Percentiles rank a stretch among this genome's conserved stretches.
These are phyloP conservation scores for Mortierella sp. DNA, from an alignment of 371 early-diverging fungal genomes.

Conservation along the genomic window DNA sequence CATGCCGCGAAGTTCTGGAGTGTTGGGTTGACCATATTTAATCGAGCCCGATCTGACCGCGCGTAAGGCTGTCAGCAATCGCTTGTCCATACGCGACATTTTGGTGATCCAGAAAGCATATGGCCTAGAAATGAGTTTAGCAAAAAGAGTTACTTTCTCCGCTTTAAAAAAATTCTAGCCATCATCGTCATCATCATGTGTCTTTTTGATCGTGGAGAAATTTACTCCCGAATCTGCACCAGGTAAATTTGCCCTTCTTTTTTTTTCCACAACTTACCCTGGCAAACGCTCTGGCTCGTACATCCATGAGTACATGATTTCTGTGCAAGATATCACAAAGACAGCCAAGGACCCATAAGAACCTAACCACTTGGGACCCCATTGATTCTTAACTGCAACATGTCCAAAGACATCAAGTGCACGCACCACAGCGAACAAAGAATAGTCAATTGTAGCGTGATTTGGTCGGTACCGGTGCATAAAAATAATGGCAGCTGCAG, in stretches of 20 bases:
- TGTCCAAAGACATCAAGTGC: constrained; percentile 71
- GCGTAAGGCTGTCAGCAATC: constrained; percentile 63
- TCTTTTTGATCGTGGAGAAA: no score
- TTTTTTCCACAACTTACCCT: constrained; percentile 56
- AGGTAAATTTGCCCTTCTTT: neutral
- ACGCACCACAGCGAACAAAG: constrained; percentile 71
- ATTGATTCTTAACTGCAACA: constrained; percentile 57
- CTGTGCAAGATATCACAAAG: constrained; percentile 68
- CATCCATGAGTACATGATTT: constrained; percentile 77
- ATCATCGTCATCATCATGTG: no score
- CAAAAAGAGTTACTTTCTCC: no score
- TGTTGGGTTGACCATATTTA: constrained; percentile 54
- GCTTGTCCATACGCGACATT: constrained; percentile 72
- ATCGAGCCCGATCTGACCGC: constrained; percentile 60
- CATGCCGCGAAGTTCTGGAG: constrained; percentile 28
- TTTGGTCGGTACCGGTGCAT: constrained; percentile 46
- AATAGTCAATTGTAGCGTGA: constrained; percentile 68
- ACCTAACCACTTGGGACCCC: constrained; percentile 62
- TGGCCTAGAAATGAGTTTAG: constrained; percentile 43
- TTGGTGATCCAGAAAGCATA: constrained; percentile 74
- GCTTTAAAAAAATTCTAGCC: no score
- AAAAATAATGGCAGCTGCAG: constrained; percentile 44
- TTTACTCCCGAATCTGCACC: no score
- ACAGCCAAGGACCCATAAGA: constrained; percentile 67
- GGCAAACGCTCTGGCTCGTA: constrained; percentile 67